These are phyloP conservation scores for Prunus yedoensis DNA, from an alignment of 331 rosid species.

Conservation along the genomic window DNA sequence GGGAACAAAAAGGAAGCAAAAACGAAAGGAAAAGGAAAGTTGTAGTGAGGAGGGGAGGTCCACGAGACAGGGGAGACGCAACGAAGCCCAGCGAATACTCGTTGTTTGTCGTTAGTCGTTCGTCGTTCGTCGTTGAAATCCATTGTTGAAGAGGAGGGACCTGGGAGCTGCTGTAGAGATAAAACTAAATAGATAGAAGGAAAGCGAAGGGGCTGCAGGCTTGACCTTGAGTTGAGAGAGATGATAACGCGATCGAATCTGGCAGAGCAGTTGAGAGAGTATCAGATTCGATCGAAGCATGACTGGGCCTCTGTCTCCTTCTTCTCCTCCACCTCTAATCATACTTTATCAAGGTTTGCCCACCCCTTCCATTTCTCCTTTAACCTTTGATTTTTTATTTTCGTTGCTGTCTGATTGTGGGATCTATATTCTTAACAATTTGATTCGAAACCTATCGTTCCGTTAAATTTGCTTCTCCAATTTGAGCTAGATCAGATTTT, in stretches of 20 bases:
- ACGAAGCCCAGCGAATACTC: neutral
- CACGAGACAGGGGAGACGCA: slow-evolving; percentile 11
- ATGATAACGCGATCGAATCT: slow-evolving; percentile 99
- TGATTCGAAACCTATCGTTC: neutral
- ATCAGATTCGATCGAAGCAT: slow-evolving; percentile 99
- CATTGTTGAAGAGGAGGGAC: slow-evolving; percentile 20
- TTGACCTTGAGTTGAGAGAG: slow-evolving; percentile 5
- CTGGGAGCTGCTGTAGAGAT: slow-evolving; percentile 25
- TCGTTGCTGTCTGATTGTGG: neutral
- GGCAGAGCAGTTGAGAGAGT: slow-evolving; percentile 94
- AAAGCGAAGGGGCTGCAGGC: neutral
- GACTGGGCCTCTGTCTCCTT: slow-evolving; percentile 98
- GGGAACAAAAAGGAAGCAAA: neutral
- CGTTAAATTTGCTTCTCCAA: neutral
- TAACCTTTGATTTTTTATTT: neutral
- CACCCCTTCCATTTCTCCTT: neutral
- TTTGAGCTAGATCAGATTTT: slow-evolving; percentile 1
- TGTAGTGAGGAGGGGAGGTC: slow-evolving; percentile 31
- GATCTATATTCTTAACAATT: slow-evolving; percentile 12
- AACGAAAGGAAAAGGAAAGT: neutral
- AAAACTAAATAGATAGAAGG: slow-evolving; percentile 20
- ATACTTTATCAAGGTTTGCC: slow-evolving; percentile 68
- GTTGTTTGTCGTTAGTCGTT: no score
- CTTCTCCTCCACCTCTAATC: slow-evolving; percentile 84
- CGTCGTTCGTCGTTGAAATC: slow-evolving; percentile 18